Base-by-base conservation (phyloP, 306 rosid genomes). In the Luffa acutangula region DNA sequence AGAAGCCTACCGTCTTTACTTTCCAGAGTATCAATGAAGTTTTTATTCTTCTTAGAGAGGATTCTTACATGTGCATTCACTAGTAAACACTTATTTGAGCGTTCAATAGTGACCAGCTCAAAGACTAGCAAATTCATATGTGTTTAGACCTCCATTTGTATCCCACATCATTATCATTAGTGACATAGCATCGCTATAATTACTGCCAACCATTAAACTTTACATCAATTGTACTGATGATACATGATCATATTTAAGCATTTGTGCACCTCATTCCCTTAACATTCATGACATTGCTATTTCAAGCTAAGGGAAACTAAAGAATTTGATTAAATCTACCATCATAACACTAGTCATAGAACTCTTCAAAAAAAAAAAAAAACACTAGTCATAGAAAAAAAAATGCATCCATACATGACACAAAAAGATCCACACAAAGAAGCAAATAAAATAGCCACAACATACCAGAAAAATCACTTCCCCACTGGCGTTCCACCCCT, bases 401-500 rank as follows among this genome's bases (percentile, higher is more conserved):
- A 37, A 18, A 81, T 66, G 70, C 41, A 81, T 46, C 39, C 36
- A 71, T 51, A 7, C 57, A 42, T 25, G 48, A 36, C 66, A 49
- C 64, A 81, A 56, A 56, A 80, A 78, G 80, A 39, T 34, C 80
- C 25, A 60, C 41, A 82, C 63, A 66, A 37, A 83, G 31, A 60
- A 20, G 78, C 62, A 80, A 46, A 77, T 69, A 66, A 51, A 52
- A 46, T 67, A 76, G 67, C 72, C 25, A 62, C 80, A 71, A 89
- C 91, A 9, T 70, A 95, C 96, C 96, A 80, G 96, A 83, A 79
- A 63, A 81, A 74, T 84, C 88, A 85, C 84, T 88, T 81, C 97
- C 90, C 84, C 88, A 86, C 45, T 92, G 97, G 79, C 97, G 93
- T 66, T 95, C 97, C 66, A 81, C 91, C 43, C 97, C 98, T 82